phyloP scores from a whole-genome alignment of 106 monocot genomes.

The Platanthera guangdongensis region DNA sequence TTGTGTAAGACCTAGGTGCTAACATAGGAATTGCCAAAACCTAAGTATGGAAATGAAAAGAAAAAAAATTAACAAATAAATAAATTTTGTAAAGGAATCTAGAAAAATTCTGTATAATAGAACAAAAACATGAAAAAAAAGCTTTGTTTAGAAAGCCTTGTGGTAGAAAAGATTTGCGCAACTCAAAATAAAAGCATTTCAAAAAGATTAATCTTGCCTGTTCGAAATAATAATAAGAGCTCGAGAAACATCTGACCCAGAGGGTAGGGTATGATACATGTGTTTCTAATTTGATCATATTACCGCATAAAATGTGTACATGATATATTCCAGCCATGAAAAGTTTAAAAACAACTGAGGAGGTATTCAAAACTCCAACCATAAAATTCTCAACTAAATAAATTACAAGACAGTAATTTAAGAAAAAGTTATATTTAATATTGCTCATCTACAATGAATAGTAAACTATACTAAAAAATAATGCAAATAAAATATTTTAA shows the following conservation, averaged over 20 bases:
- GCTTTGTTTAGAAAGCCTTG: background rate
- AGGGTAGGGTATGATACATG: no score
- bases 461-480: background rate
- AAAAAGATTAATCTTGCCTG: no score
- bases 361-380: background rate
- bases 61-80: background rate
- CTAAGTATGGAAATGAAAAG: conserved; percentile 13
- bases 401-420: background rate
- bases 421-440: background rate
- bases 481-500: background rate
- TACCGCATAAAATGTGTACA: no score
- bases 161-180: no score
- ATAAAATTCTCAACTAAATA: background rate
- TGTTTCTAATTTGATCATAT: no score
- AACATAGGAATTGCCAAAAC: conserved; percentile 88
- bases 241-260: no score
- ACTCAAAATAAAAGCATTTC: no score
- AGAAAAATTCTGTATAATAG: no score
- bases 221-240: no score
- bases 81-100: background rate
- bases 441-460: background rate
- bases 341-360: no score
- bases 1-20: conserved; percentile 89
- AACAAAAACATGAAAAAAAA: background rate
- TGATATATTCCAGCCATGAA: no score